Evolutionary conservation across 2,329 filamentous ascomycete genomes (phyloP).

Genomic region (Purpureocillium lavendulum): DNA sequence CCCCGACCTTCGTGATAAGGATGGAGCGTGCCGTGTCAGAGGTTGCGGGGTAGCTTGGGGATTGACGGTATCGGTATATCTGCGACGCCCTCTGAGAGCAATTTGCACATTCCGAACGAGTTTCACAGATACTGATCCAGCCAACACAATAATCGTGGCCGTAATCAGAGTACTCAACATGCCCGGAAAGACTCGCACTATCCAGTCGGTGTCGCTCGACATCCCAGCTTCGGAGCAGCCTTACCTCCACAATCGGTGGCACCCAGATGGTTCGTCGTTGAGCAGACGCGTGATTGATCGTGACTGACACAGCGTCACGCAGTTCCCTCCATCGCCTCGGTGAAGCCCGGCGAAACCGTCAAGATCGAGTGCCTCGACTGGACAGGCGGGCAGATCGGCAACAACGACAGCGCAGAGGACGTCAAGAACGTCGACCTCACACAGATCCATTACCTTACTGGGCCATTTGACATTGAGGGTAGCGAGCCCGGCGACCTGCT

Average conservation of each 20-base stretch:
- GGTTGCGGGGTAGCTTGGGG: no score
- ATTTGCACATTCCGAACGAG: no score
- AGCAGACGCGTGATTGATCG: no score
- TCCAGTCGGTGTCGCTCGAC: constrained; percentile 39
- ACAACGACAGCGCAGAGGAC: constrained; percentile 87
- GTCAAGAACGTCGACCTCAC: constrained; percentile 78
- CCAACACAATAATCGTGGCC: no score
- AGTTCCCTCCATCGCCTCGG: constrained; percentile 68
- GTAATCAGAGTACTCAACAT: constrained; percentile 6
- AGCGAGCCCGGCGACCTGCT: constrained; percentile 80
- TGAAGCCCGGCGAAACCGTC: constrained; percentile 78
- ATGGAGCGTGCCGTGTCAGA: no score
- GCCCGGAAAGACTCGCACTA: constrained; percentile 53
- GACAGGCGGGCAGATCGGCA: constrained; percentile 76
- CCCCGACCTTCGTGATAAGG: no score
- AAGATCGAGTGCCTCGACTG: constrained; percentile 92
- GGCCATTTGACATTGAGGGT: constrained; percentile 78
- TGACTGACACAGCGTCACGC: neutral
- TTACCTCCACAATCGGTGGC: constrained; percentile 79
- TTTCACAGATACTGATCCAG: no score
- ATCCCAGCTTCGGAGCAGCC: constrained; percentile 63
- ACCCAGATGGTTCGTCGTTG: constrained; percentile 64
- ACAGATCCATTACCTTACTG: constrained; percentile 77
- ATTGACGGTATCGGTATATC: no score
- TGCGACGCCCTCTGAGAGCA: no score